Evolutionary conservation across 2,329 filamentous ascomycete genomes (phyloP).

Genomic region (Xylariaceae sp.): DNA sequence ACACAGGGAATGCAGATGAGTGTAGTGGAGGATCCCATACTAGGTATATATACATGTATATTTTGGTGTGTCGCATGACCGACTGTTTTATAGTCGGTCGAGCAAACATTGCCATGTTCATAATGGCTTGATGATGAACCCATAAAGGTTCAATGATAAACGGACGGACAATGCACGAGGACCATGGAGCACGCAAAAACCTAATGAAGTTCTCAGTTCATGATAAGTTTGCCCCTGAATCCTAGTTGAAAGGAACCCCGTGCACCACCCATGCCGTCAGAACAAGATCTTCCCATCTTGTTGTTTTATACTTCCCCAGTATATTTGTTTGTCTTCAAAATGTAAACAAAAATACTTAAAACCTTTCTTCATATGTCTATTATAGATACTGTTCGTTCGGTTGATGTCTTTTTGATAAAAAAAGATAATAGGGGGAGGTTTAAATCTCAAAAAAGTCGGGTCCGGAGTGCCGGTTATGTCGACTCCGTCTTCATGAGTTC

Average conservation of each 20-base stretch:
- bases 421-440: background rate
- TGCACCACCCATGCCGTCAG: constrained; percentile 4
- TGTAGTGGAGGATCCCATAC: background rate
- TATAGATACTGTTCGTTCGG: background rate
- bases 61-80: background rate
- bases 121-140: background rate
- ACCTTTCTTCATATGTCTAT: background rate
- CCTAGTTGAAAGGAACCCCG: constrained; percentile 26
- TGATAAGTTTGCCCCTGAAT: constrained; percentile 7
- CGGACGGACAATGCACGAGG: background rate
- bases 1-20: background rate
- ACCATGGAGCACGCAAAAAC: background rate
- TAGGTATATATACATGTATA: background rate
- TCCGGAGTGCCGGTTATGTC: background rate
- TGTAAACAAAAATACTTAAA: background rate
- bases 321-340: constrained; percentile 4
- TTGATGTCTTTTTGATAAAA: background rate
- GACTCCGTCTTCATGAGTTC: constrained; percentile 19
- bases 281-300: background rate
- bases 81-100: background rate
- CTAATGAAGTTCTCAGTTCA: background rate
- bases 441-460: background rate
- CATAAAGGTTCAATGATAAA: background rate
- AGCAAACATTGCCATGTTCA: background rate
- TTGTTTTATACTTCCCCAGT: constrained; percentile 2